Percentiles rank a stretch among this genome's conserved stretches.
Conservation (phyloP, 2,329 filamentous ascomycete species). For the Teratosphaeria nubilosa region DNA sequence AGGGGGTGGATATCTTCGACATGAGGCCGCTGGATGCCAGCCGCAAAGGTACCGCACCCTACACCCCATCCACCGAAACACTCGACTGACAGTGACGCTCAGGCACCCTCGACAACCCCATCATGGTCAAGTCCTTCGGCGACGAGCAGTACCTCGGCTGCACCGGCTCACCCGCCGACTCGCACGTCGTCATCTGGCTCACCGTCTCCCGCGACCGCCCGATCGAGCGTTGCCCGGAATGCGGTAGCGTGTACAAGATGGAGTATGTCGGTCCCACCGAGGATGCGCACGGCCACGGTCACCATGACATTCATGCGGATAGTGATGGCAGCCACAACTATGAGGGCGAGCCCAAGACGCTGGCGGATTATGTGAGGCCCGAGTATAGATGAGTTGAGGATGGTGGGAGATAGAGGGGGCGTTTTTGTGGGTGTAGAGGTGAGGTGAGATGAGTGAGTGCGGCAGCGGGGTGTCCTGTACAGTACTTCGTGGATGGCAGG, state of each 20-base stretch:
- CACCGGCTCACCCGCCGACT: conserved; percentile 88
- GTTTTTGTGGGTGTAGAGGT: background rate
- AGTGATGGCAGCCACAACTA: conserved; percentile 43
- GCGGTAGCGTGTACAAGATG: conserved; percentile 95
- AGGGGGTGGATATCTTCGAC: conserved; percentile 95
- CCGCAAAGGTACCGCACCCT: conserved; percentile 55
- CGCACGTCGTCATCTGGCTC: conserved; percentile 83
- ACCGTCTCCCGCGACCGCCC: conserved; percentile 82
- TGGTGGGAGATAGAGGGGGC: background rate
- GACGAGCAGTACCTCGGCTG: conserved; percentile 96
- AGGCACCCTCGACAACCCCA: conserved; percentile 86
- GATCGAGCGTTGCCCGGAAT: conserved; percentile 91
- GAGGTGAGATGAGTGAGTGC: background rate
- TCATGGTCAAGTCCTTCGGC: conserved; percentile 80
- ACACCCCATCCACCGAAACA: background rate
- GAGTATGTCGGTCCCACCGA: conserved; percentile 82
- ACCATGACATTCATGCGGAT: conserved; percentile 42
- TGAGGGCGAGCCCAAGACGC: conserved; percentile 80
- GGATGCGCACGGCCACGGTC: conserved; percentile 46
- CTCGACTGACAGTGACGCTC: conserved; percentile 2
- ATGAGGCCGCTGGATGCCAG: conserved; percentile 92
- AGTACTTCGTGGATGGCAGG: background rate
- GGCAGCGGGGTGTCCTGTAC: background rate
- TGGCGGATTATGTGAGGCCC: conserved; percentile 90
- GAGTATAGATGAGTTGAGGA: conserved; percentile 64